Evolutionary conservation across 371 early-diverging fungal species (phyloP).

Genomic region (Mucor irregularis): DNA sequence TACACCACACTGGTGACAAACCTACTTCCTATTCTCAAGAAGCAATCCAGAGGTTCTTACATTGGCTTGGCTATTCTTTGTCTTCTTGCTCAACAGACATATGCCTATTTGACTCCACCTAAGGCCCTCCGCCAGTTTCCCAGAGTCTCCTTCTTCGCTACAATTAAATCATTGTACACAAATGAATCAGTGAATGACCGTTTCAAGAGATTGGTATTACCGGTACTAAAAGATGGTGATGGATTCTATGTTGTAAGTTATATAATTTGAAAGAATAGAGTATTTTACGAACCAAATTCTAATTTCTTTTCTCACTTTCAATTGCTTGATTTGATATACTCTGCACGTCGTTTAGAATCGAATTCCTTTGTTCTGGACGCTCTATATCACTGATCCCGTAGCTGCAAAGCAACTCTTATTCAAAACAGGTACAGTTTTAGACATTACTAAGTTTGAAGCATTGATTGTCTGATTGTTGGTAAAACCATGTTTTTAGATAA

Average conservation of each 20-base stretch:
- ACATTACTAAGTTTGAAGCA: not conserved
- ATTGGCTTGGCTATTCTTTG: conserved; percentile 4
- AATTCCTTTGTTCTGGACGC: conserved; percentile 31
- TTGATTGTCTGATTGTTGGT: not conserved
- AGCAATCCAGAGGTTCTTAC: conserved; percentile 1
- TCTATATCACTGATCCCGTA: conserved; percentile 30
- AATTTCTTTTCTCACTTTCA: too few relatives aligned
- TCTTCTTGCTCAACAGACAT: not conserved
- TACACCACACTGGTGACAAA: not conserved
- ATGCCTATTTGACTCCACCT: conserved; percentile 5
- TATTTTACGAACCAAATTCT: not conserved
- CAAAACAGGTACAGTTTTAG: conserved; percentile 27
- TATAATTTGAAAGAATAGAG: not conserved
- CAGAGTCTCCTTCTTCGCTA: conserved; percentile 4
- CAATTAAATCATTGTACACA: conserved; percentile 6
- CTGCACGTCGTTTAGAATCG: conserved; percentile 14
- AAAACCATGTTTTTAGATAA: not conserved
- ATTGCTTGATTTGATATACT: too few relatives aligned
- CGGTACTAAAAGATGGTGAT: conserved; percentile 3
- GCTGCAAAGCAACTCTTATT: conserved; percentile 26
- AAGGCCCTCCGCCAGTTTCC: conserved; percentile 7
- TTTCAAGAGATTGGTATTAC: conserved; percentile 1
- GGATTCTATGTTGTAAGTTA: conserved; percentile 7
- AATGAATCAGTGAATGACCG: conserved; percentile 5
- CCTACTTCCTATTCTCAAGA: not conserved